Base-by-base conservation (phyloP, 1,284 basidiomycete species). In the Coniophora puteana region DNA sequence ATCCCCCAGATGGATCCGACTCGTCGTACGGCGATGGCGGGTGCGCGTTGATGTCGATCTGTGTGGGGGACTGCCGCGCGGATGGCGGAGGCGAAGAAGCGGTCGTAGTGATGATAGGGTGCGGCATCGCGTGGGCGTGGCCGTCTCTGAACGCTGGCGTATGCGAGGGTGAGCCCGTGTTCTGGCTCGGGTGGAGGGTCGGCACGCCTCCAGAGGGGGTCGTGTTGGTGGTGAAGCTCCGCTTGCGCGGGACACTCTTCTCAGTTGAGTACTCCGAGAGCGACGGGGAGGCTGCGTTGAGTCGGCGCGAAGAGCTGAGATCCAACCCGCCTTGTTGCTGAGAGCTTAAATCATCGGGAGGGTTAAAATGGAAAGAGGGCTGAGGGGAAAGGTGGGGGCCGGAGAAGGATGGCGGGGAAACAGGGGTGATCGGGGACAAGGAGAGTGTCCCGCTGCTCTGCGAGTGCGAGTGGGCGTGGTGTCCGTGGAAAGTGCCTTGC, bases 151-250 rank as follows among this genome's bases (percentile, higher is more conserved):
- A 37, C 28, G 11, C 25, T 37, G 54, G 39, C 16, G 35, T 46
- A 58, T 5, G 58, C 51, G 22, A 57, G 51, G 12, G 57, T 51
- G 1, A 58, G 57, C 0, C 48, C 47, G 12, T 62, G 59, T 8
- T 49, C 48, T 32, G 50, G 57, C 36, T 30, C 29, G 3, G 18
- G 14, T 4, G 18, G 46, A 7, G 1, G 55, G 63, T 12, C 57
- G 24, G n/a, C 56, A 47, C 11, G n/a, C n/a, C n/a, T n/a, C n/a
- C n/a, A n/a, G 38, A 25, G 29, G 55, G 49, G 17, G 64, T 62
- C 7, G 69, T 62, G 46, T 68, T 70, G 3, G 78, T 76, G n/a
- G 74, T 71, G 54, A 82, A 78, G 54, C 75, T 78, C 43, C 80
- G 68, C 59, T 83, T 83, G 32, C 78, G 66, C 2, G 77, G 72